Percentiles rank a stretch among this genome's conserved stretches.
phyloP scores from a whole-genome alignment of 805 yeast species.

The Metschnikowia shivogae region DNA sequence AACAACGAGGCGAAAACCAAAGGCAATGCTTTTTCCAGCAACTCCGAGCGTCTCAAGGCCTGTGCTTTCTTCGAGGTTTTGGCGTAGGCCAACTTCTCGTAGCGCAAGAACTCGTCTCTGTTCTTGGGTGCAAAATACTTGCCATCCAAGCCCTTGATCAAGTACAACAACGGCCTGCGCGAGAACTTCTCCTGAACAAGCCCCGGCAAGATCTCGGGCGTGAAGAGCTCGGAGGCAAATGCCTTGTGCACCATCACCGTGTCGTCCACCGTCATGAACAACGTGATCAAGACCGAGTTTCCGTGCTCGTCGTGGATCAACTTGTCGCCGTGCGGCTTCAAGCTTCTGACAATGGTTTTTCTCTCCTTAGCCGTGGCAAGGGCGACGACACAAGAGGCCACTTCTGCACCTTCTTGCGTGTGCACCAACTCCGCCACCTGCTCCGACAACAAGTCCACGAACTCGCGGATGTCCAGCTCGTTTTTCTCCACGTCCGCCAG shows the following conservation, averaged over 20 bases:
- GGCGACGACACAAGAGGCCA: constrained; percentile 77
- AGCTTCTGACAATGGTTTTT: constrained; percentile 65
- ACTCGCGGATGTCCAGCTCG: constrained; percentile 66
- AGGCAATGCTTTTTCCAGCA: constrained; percentile 63
- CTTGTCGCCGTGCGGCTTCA: constrained; percentile 72
- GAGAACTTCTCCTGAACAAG: constrained; percentile 69
- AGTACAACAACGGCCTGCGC: constrained; percentile 82
- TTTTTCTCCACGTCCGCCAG: constrained; percentile 43
- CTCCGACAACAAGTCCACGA: constrained; percentile 77
- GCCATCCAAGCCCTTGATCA: constrained; percentile 73
- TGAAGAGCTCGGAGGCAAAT: constrained; percentile 53
- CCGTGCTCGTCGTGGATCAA: constrained; percentile 85
- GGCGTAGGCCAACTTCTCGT: constrained; percentile 51
- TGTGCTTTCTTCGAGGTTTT: constrained; percentile 84
- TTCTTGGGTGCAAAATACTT: constrained; percentile 73
- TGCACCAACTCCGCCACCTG: constrained; percentile 94
- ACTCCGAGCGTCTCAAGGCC: constrained; percentile 67
- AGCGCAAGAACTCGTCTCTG: constrained; percentile 55
- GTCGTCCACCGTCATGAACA: constrained; percentile 88
- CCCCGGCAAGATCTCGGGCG: constrained; percentile 47
- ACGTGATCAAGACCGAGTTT: constrained; percentile 69
- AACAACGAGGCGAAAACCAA: constrained; percentile 53
- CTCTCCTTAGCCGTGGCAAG: constrained; percentile 90
- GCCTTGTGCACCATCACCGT: constrained; percentile 78
- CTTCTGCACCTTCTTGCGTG: constrained; percentile 91